Evolutionary conservation across 2,329 filamentous ascomycete genomes (phyloP).

Genomic region (Fusarium clavum): DNA sequence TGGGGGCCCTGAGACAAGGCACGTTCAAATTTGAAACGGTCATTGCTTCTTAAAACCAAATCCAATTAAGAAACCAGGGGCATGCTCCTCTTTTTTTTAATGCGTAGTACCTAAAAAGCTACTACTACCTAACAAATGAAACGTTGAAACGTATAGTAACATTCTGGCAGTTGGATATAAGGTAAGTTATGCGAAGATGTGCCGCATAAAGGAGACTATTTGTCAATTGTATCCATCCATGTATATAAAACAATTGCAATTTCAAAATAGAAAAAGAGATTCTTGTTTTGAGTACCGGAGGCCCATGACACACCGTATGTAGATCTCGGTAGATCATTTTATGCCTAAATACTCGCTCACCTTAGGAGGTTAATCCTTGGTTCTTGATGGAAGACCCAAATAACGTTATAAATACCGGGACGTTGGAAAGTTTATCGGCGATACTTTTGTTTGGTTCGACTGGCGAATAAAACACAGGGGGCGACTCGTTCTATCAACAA

Average conservation of each 20-base stretch:
- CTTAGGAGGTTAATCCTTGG: not conserved
- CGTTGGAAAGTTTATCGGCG: conserved; percentile 4
- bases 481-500: not conserved
- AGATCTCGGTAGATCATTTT: conserved; percentile 35
- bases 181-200: conserved; percentile 16
- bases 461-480: not conserved
- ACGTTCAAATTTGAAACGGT: conserved; percentile 42
- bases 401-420: not conserved
- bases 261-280: conserved; percentile 1
- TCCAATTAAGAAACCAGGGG: conserved; percentile 6
- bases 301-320: not conserved
- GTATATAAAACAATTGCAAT: conserved; percentile 29
- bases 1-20: conserved; percentile 42
- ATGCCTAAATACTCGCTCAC: conserved; percentile 1
- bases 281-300: not conserved
- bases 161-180: not conserved
- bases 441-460: not conserved
- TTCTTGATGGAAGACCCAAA: conserved; percentile 2
- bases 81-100: conserved; percentile 27
- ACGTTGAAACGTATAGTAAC: conserved; percentile 4
- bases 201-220: conserved; percentile 12
- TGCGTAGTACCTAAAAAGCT: not conserved
- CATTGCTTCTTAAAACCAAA: conserved; percentile 5
- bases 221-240: conserved; percentile 15
- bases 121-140: not conserved